These are phyloP conservation scores for Acer negundo DNA, from an alignment of 345 rosid genomes.

Conservation along the genomic window DNA sequence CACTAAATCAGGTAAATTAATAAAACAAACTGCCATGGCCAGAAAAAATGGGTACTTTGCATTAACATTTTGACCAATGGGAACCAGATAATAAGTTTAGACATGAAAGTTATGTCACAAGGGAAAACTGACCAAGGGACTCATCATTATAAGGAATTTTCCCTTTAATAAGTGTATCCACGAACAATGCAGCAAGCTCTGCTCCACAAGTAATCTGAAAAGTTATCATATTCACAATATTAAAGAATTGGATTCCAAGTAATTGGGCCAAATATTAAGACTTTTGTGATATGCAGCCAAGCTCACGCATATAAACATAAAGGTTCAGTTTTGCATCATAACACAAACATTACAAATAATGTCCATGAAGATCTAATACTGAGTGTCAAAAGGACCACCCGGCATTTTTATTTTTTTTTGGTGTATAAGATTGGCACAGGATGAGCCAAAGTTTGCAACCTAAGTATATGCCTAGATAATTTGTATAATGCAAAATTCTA, in stretches of 20 bases:
- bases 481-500: neutral
- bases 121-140: constrained; percentile 65
- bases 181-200: constrained; percentile 74
- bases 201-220: constrained; percentile 91
- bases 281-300: neutral
- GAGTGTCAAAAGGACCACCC: neutral
- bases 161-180: constrained; percentile 77
- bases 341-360: neutral
- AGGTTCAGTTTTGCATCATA: neutral
- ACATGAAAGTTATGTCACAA: constrained; percentile 10
- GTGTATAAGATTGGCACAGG: neutral
- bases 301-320: neutral
- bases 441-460: neutral
- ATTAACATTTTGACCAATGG: constrained; percentile 2
- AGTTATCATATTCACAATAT: constrained; percentile 1
- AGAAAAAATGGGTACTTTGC: neutral
- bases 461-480: neutral
- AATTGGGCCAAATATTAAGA: neutral
- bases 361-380: neutral
- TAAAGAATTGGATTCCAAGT: neutral
- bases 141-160: constrained; percentile 65
- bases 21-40: neutral
- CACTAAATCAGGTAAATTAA: neutral
- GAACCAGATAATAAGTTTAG: neutral
- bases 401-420: neutral